Percentiles rank a stretch among this genome's conserved stretches.
Evolutionary conservation across 495 filamentous ascomycete genomes (phyloP).

Genomic region (Hypoxylon rickii): DNA sequence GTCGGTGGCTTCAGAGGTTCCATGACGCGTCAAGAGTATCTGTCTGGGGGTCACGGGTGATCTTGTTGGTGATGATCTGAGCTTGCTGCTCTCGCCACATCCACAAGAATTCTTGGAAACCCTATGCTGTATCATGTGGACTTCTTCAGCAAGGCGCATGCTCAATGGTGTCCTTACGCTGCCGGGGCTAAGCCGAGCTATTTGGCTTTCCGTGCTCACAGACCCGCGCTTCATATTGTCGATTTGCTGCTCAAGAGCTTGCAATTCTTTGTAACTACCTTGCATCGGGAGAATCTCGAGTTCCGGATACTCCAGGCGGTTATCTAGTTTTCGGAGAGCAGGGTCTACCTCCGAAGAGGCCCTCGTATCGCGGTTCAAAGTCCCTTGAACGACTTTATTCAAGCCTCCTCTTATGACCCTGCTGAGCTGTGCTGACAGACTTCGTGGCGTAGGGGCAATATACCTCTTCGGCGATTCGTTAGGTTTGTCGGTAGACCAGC

Average conservation of each 20-base stretch:
- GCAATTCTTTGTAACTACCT: slow-evolving; percentile 38
- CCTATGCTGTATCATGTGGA: slow-evolving; percentile 32
- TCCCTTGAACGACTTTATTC: slow-evolving; percentile 36
- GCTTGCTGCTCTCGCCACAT: slow-evolving; percentile 1
- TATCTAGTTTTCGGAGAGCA: slow-evolving; percentile 9
- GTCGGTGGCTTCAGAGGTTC: slow-evolving; percentile 3
- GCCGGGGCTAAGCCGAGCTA: slow-evolving; percentile 7
- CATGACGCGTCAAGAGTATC: background rate
- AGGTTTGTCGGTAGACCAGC: slow-evolving; percentile 14
- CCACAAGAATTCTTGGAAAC: slow-evolving; percentile 1
- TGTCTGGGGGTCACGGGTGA: slow-evolving; percentile 5
- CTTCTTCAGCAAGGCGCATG: slow-evolving; percentile 29
- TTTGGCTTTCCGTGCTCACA: slow-evolving; percentile 6
- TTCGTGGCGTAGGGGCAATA: slow-evolving; percentile 12
- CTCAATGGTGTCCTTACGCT: slow-evolving; percentile 22
- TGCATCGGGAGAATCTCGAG: slow-evolving; percentile 41
- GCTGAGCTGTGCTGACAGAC: slow-evolving; percentile 38
- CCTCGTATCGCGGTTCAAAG: slow-evolving; percentile 9
- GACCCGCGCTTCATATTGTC: slow-evolving; percentile 39
- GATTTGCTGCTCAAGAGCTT: slow-evolving; percentile 42
- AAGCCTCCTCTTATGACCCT: slow-evolving; percentile 41
- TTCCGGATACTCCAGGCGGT: slow-evolving; percentile 42
- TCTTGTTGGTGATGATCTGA: background rate
- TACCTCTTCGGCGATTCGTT: slow-evolving; percentile 12
- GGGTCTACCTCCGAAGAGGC: slow-evolving; percentile 18